phyloP scores from a whole-genome alignment of 2,329 filamentous ascomycete species.

The Diplodia intermedia region DNA sequence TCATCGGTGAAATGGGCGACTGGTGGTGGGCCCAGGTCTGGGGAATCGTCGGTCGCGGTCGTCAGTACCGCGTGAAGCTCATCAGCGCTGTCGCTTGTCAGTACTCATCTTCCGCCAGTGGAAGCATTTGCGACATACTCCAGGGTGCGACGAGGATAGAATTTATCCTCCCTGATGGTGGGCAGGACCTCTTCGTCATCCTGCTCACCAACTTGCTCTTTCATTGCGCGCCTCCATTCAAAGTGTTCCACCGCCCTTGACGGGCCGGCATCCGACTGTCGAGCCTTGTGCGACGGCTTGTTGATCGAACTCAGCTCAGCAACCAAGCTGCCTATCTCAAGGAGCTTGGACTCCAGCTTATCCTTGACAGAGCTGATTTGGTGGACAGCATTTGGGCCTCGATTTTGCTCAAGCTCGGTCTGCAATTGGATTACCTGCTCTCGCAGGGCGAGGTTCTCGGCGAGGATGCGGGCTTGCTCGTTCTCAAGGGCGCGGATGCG shows the following conservation, averaged over 20 bases:
- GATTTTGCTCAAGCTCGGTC: constrained; percentile 68
- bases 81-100: constrained; percentile 57
- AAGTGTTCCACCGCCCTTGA: constrained; percentile 8
- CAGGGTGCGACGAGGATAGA: constrained; percentile 70
- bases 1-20: constrained; percentile 60
- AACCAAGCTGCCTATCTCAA: constrained; percentile 72
- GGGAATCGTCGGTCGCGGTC: constrained; percentile 66
- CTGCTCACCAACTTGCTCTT: constrained; percentile 55
- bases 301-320: constrained; percentile 64
- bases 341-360: constrained; percentile 74
- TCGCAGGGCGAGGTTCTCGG: constrained; percentile 78
- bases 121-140: constrained; percentile 60
- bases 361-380: constrained; percentile 73
- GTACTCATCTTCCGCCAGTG: constrained; percentile 37
- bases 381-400: constrained; percentile 66
- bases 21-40: constrained; percentile 69
- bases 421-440: constrained; percentile 74
- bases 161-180: constrained; percentile 73
- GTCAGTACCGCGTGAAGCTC: constrained; percentile 63
- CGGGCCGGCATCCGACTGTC: constrained; percentile 5
- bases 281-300: constrained; percentile 32
- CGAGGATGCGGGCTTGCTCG: constrained; percentile 74
- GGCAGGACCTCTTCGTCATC: constrained; percentile 65
- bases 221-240: constrained; percentile 45
- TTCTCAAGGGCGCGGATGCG: constrained; percentile 79